Base-by-base conservation (phyloP, 257 asterid species). In the Petunia secreta region DNA sequence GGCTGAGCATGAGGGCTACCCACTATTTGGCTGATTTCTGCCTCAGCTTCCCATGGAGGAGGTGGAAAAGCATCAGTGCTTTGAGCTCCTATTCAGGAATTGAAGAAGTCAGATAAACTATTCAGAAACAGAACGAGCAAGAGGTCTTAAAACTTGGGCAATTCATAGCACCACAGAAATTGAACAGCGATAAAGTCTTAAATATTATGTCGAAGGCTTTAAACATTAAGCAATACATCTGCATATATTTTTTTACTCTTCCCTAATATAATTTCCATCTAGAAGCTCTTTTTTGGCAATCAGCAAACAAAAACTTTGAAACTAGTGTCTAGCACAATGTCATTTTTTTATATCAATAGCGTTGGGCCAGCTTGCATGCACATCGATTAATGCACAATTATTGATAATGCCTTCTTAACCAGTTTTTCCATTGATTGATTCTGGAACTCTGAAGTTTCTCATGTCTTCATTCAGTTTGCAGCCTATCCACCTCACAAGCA, bases 21-120 rank as follows among this genome's bases (percentile, higher is more conserved):
- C 39, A 84, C 52, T 40, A 87, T 85, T 77, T 84, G 85, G 82
- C 82, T 65, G 75, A 63, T 97, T 14, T 84, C 40, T 41, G 89
- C 63, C 83, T 91, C 94, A 57, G 87, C 90, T 85, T 95, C 99
- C 99, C 99, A 95, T 4, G 99, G 99, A 36, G 99, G 99, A 44
- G 96, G 98, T 66, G 98, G 97, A 53, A 93, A 74, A 7, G 94
- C 78, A 64, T 80, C 84, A 36, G 88, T 82, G 75, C 87, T 84
- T 80, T 89, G 88, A 69, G 83, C 86, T 40, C 94, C 97, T 92
- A 81, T 11, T 79, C 71, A 76, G 63, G 60, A 79, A 71, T 82
- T 15, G 7, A 48, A 67, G 39, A 14, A 44, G 74, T 36, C 3
- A 76, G 58, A 79, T 59, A 34, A 14, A 41, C 71, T 58, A 46